A percentile compares a stretch with the other conserved stretches of the same genome.
These are phyloP conservation scores for Saccharum spontaneum DNA, from an alignment of 176 grass and related monocot species.

Conservation along the genomic window DNA sequence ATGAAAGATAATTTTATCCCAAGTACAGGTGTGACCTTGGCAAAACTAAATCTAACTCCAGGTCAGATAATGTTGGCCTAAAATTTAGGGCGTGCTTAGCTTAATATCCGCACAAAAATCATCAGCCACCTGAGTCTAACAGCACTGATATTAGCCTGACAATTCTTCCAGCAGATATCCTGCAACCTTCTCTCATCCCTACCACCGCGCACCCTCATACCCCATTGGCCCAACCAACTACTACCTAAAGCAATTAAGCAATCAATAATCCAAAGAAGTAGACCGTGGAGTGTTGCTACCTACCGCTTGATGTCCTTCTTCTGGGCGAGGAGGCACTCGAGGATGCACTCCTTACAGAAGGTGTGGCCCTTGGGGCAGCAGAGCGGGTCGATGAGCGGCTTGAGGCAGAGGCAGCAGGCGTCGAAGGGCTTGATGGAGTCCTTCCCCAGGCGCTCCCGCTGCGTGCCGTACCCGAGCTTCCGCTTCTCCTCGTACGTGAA, in stretches of 20 bases:
- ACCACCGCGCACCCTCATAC: neutral
- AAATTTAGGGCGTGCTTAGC: neutral
- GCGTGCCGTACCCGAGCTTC: constrained; percentile 98
- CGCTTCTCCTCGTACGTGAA: constrained; percentile 99
- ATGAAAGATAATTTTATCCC: neutral
- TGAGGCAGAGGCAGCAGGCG: constrained; percentile 96
- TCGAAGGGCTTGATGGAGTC: constrained; percentile 99
- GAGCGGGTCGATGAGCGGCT: constrained; percentile 84
- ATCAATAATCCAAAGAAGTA: neutral
- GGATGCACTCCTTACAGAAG: constrained; percentile 99
- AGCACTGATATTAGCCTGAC: neutral
- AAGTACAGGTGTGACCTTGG: neutral
- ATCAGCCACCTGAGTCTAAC: neutral
- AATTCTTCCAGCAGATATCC: neutral
- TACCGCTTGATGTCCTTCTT: constrained; percentile 99
- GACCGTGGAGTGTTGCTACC: neutral
- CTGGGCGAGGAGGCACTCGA: constrained; percentile 94
- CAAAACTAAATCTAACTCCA: constrained; percentile 1
- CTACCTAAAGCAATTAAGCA: neutral
- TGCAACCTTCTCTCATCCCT: neutral
- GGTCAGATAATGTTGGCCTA: neutral
- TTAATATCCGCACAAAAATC: neutral
- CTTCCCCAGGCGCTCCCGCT: constrained; percentile 95
- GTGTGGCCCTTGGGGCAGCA: constrained; percentile 90
- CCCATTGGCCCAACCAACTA: too few relatives aligned